phyloP scores from a whole-genome alignment of 2,329 filamentous ascomycete genomes.

The Beauveria scarabaeidicola region DNA sequence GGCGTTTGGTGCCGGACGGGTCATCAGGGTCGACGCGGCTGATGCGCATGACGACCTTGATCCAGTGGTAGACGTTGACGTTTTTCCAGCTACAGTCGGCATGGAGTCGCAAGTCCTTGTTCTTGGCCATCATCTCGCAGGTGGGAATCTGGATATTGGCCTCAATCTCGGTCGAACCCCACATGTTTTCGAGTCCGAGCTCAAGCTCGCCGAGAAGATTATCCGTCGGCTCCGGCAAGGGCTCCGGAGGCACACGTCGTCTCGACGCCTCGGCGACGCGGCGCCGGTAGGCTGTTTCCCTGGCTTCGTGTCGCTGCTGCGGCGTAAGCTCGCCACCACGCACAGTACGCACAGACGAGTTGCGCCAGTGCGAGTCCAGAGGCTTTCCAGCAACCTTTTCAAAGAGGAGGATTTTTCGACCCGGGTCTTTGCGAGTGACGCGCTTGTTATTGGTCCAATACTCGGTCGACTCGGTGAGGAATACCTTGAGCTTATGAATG shows the following conservation, averaged over 20 bases:
- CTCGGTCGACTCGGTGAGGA: slow-evolving; percentile 81
- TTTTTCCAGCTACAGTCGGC: slow-evolving; percentile 92
- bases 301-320: slow-evolving; percentile 38
- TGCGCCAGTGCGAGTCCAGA: slow-evolving; percentile 62
- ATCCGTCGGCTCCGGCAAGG: slow-evolving; percentile 44
- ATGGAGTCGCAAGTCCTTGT: slow-evolving; percentile 58
- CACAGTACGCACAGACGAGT: slow-evolving; percentile 67
- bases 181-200: slow-evolving; percentile 58
- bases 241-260: slow-evolving; percentile 28
- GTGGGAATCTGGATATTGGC: slow-evolving; percentile 89
- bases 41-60: slow-evolving; percentile 91
- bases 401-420: slow-evolving; percentile 75
- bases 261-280: slow-evolving; percentile 47
- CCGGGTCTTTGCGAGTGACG: slow-evolving; percentile 76
- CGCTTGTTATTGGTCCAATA: slow-evolving; percentile 83
- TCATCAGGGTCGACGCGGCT: slow-evolving; percentile 76
- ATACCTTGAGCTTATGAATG: slow-evolving; percentile 86
- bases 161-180: slow-evolving; percentile 88
- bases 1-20: slow-evolving; percentile 59
- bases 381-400: slow-evolving; percentile 80
- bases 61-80: slow-evolving; percentile 92
- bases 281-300: slow-evolving; percentile 36
- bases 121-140: slow-evolving; percentile 75
- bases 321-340: slow-evolving; percentile 68
- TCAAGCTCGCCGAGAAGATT: slow-evolving; percentile 78